Percentiles rank a stretch among this genome's conserved stretches.
phyloP scores from a whole-genome alignment of 169 alveolate species.

The Cystoisospora suis region DNA sequence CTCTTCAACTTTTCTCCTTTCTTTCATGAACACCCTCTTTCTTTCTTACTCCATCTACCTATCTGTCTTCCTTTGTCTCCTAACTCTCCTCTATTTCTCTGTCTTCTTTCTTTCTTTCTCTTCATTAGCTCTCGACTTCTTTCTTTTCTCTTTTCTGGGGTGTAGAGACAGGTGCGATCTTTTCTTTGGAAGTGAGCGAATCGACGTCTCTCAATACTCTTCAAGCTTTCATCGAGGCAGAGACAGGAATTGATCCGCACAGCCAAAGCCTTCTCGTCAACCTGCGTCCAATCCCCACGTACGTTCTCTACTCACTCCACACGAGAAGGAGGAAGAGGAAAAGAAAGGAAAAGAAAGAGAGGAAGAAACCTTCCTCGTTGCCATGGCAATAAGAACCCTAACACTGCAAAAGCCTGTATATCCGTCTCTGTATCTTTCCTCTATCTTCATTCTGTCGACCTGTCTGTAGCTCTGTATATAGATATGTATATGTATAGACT shows the following conservation, averaged over 20 bases:
- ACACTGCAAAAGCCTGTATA: no score
- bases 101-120: neutral
- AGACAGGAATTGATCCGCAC: neutral
- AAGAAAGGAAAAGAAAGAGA: neutral
- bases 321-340: neutral
- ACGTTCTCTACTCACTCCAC: neutral
- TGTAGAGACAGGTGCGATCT: neutral
- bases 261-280: neutral
- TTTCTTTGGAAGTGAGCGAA: slow-evolving; percentile 20
- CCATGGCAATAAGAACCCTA: no score
- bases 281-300: neutral
- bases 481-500: no score
- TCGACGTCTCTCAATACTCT: neutral
- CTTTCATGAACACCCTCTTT: neutral
- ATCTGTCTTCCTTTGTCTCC: neutral
- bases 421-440: no score
- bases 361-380: no score
- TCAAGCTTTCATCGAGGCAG: slow-evolving; percentile 14
- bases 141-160: neutral
- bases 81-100: neutral
- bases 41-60: neutral
- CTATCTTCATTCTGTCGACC: no score
- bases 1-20: neutral
- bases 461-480: no score
- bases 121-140: neutral